These are phyloP conservation scores for Madurella fahalii DNA, from an alignment of 2,329 filamentous ascomycete genomes.

Conservation along the genomic window DNA sequence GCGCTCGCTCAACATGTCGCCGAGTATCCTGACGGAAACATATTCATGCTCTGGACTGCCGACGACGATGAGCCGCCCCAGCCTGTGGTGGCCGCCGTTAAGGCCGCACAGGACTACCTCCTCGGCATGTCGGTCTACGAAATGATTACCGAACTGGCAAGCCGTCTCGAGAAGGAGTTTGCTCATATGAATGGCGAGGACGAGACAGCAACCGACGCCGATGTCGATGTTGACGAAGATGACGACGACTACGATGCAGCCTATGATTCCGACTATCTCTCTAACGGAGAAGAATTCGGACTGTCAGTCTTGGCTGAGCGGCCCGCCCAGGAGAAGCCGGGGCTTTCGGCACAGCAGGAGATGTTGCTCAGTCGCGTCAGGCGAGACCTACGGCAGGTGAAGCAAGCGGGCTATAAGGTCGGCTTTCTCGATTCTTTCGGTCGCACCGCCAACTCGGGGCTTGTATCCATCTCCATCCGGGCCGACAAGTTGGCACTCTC, in stretches of 20 bases:
- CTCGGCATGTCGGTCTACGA: constrained; percentile 44
- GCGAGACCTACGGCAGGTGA: constrained; percentile 57
- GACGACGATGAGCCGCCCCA: constrained; percentile 34
- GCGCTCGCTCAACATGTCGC: constrained; percentile 35
- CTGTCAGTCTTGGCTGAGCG: constrained; percentile 18
- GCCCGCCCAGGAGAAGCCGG: no score
- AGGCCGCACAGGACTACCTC: constrained; percentile 41
- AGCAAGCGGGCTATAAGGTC: constrained; percentile 65
- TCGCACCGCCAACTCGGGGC: constrained; percentile 37
- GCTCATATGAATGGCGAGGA: constrained; percentile 20
- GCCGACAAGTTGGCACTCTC: constrained; percentile 68
- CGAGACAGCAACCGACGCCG: constrained; percentile 17
- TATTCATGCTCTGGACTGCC: constrained; percentile 41
- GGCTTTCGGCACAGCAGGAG: not conserved
- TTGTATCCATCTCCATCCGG: constrained; percentile 65
- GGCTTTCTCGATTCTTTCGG: constrained; percentile 54
- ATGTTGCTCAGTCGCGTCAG: constrained; percentile 40
- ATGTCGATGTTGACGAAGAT: constrained; percentile 24
- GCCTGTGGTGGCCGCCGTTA: constrained; percentile 35
- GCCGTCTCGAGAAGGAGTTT: constrained; percentile 29
- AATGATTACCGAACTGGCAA: constrained; percentile 44
- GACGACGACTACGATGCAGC: constrained; percentile 30
- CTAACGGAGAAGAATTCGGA: constrained; percentile 25
- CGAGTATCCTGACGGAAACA: constrained; percentile 36
- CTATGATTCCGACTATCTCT: constrained; percentile 29